Base-by-base conservation (phyloP, 495 filamentous ascomycete species). In the Parachaetomium inaequale region DNA sequence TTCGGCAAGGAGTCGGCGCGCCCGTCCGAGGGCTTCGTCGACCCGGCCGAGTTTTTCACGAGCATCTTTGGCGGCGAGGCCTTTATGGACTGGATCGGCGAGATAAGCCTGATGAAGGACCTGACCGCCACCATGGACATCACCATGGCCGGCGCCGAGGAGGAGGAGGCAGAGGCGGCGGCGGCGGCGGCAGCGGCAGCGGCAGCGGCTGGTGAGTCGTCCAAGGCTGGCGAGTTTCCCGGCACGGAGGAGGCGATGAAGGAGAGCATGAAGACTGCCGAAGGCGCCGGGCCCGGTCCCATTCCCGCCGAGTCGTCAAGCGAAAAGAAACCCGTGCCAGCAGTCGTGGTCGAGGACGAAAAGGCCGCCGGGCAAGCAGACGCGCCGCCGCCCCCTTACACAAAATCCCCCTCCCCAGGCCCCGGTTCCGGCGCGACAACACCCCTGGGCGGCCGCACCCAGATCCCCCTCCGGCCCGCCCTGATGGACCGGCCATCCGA, bases 21-120 rank as follows among this genome's bases (percentile, higher is more conserved):
- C 45, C 94, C 94, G 0, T 83, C 84, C 66, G 87, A 89, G 67
- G 94, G 94, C 63, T 99, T 99, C 75, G 90, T 91, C 80, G 94
- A 99, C 68, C 95, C 94, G 0, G 84, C 92, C 46, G 95, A 99
- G 77, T 99, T 99, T 85, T 98, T 99, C 75, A 87, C 90, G 65
- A 96, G 92, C 82, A 98, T 99, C 62, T 99, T 99, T 68, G 94
- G 94, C 64, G 94, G 94, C 38, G 93, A 96, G 61, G 94, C 95
- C 5, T 99, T 99, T 70, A 82, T 87, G 26, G 93, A 94, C 74
- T 85, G 92, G 70, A 95, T 94, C 67, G 91, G 92, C 57, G 91
- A 96, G 76, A 92, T 96, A 63, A 92, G 88, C 50, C 82, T 96
- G 55, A 93, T 96, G 88, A 94, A 93, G 74, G 92, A 94, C 66